These are phyloP conservation scores for Chlamydomonas applanata DNA, from an alignment of 139 green algal species.

Conservation along the genomic window DNA sequence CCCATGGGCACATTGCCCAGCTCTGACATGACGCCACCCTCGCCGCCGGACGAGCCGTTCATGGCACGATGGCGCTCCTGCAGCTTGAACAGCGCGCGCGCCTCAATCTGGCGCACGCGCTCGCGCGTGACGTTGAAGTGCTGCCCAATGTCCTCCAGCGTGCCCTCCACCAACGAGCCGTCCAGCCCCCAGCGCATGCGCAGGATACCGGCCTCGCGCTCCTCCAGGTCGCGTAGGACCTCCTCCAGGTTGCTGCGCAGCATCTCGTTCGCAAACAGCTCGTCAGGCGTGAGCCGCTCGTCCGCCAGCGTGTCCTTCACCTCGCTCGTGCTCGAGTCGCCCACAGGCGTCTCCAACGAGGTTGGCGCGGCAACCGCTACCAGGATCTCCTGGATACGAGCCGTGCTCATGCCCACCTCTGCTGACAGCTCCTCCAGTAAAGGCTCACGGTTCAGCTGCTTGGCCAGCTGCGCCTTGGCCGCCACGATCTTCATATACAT, in stretches of 20 bases:
- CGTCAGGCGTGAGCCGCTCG: conserved; percentile 11
- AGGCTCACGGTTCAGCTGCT: conserved; percentile 36
- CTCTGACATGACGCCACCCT: neutral
- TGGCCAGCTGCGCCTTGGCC: conserved; percentile 29
- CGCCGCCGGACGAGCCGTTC: neutral
- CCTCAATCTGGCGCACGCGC: conserved; percentile 97
- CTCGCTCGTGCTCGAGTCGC: conserved; percentile 24
- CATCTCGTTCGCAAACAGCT: conserved; percentile 21
- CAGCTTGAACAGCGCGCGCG: conserved; percentile 88
- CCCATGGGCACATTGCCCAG: conserved; percentile 4
- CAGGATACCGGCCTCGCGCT: conserved; percentile 82
- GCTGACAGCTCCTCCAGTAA: conserved; percentile 55
- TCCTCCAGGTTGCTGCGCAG: conserved; percentile 46
- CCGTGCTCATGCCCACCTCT: conserved; percentile 43
- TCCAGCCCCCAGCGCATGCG: conserved; percentile 91
- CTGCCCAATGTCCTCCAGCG: conserved; percentile 88
- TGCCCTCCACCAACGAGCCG: conserved; percentile 56
- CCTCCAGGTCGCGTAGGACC: conserved; percentile 39
- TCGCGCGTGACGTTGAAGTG: conserved; percentile 84
- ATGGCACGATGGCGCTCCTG: conserved; percentile 1
- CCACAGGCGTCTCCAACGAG: conserved; percentile 30
- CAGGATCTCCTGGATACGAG: conserved; percentile 2
- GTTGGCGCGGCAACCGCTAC: neutral
- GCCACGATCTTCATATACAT: conserved; percentile 40
- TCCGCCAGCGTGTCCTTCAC: conserved; percentile 20